phyloP scores from a whole-genome alignment of 2,329 filamentous ascomycete species.

The Aspergillus jensenii region DNA sequence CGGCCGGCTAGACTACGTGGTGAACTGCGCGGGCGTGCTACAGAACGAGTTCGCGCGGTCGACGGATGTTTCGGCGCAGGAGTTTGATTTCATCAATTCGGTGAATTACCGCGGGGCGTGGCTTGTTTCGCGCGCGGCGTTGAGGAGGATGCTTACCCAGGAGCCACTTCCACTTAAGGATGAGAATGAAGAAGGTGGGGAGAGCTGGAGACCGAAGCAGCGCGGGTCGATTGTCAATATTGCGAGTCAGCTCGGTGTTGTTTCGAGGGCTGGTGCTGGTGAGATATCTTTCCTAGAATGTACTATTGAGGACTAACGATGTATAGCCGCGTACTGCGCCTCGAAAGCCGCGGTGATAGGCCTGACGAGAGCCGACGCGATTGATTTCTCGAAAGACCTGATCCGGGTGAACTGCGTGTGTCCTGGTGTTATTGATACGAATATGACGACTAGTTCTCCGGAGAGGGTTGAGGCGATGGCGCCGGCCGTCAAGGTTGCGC shows the following conservation, averaged over 20 bases:
- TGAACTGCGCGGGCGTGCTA: slow-evolving; percentile 56
- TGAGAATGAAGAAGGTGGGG: slow-evolving; percentile 38
- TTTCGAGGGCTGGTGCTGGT: slow-evolving; percentile 48
- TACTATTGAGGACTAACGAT: no score
- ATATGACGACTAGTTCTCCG: slow-evolving; percentile 44
- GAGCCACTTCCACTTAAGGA: slow-evolving; percentile 32
- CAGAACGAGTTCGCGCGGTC: slow-evolving; percentile 27
- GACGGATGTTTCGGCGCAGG: slow-evolving; percentile 52
- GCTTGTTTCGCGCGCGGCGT: slow-evolving; percentile 48
- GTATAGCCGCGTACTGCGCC: slow-evolving; percentile 54
- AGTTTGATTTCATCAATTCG: slow-evolving; percentile 55
- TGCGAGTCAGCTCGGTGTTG: slow-evolving; percentile 54
- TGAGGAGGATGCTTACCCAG: slow-evolving; percentile 50
- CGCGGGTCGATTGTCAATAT: slow-evolving; percentile 54
- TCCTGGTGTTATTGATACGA: slow-evolving; percentile 49
- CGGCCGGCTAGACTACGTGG: slow-evolving; percentile 55
- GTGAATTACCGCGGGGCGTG: slow-evolving; percentile 57
- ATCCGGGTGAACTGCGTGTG: slow-evolving; percentile 38
- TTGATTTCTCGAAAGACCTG: slow-evolving; percentile 51
- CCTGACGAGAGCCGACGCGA: slow-evolving; percentile 57
- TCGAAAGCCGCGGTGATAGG: slow-evolving; percentile 61
- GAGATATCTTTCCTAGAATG: slow-evolving; percentile 19
- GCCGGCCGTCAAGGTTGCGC: slow-evolving; percentile 49
- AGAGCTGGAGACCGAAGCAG: slow-evolving; percentile 30
- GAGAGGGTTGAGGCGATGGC: slow-evolving; percentile 35